Evolutionary conservation across 345 rosid genomes (phyloP).

Genomic region (Angophora floribunda): DNA sequence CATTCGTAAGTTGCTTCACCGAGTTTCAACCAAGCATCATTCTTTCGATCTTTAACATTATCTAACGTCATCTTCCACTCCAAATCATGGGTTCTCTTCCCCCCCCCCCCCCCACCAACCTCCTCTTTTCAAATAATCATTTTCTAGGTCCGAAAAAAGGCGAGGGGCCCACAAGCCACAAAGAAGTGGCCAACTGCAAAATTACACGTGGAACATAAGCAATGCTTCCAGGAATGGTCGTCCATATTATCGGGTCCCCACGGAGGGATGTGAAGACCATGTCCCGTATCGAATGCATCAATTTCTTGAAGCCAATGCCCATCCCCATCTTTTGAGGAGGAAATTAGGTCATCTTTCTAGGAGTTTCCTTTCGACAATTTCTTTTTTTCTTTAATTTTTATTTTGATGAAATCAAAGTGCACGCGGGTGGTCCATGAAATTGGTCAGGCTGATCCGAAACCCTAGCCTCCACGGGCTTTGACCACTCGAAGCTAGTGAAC

Average conservation of each 20-base stretch:
- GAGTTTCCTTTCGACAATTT: neutral
- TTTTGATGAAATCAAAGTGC: neutral
- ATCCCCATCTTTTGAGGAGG: neutral
- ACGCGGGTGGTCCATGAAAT: neutral
- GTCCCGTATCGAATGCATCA: neutral
- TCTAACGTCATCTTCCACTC: neutral
- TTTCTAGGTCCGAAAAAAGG: neutral
- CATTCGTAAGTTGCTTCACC: neutral
- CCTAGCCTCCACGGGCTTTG: neutral
- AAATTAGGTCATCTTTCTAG: neutral
- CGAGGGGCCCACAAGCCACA: neutral
- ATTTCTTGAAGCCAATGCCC: neutral
- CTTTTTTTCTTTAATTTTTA: neutral
- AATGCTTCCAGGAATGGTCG: neutral
- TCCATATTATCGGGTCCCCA: neutral
- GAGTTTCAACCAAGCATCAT: neutral
- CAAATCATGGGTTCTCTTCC: too few species aligned
- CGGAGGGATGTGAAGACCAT: neutral
- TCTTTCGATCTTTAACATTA: neutral
- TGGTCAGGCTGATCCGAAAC: neutral
- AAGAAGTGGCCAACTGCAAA: neutral
- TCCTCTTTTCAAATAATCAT: neutral
- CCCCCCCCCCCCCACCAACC: too few species aligned
- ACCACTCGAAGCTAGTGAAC: neutral
- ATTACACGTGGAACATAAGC: neutral